A percentile compares a stretch with the other conserved stretches of the same genome.
phyloP scores from a whole-genome alignment of 2,329 filamentous ascomycete genomes.

The Colletotrichum horii region DNA sequence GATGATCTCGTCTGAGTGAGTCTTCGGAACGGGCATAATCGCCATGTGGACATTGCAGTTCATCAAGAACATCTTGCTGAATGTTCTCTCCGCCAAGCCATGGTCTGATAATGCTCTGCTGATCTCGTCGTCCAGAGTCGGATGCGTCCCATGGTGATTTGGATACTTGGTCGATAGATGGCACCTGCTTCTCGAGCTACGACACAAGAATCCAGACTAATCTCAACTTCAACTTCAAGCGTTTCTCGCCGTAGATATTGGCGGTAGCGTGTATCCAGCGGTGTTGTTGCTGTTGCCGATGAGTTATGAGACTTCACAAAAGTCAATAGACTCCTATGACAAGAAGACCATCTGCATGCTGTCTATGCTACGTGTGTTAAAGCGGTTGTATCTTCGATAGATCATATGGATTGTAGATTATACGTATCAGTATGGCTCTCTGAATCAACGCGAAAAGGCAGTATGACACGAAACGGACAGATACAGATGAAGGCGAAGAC shows the following conservation, averaged over 20 bases:
- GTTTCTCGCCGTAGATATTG: not conserved
- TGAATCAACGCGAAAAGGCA: not conserved
- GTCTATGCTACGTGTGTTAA: not conserved
- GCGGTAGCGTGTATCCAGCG: not conserved
- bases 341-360: not conserved
- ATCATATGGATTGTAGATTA: accelerated
- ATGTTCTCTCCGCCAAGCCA: not conserved
- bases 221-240: not conserved
- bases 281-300: not conserved
- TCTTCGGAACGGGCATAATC: not conserved
- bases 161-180: not conserved
- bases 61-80: not conserved
- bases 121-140: not conserved
- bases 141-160: not conserved
- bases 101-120: not conserved
- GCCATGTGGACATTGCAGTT: not conserved
- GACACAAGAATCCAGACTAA: not conserved
- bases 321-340: not conserved
- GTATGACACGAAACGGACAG: not conserved
- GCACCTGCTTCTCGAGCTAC: not conserved
- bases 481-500: not conserved
- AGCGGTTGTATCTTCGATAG: not conserved
- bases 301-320: not conserved
- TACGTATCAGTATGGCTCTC: not conserved
- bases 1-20: not conserved